Conservation (phyloP, 768 basidiomycete species). For the Tephrocybe sp. region DNA sequence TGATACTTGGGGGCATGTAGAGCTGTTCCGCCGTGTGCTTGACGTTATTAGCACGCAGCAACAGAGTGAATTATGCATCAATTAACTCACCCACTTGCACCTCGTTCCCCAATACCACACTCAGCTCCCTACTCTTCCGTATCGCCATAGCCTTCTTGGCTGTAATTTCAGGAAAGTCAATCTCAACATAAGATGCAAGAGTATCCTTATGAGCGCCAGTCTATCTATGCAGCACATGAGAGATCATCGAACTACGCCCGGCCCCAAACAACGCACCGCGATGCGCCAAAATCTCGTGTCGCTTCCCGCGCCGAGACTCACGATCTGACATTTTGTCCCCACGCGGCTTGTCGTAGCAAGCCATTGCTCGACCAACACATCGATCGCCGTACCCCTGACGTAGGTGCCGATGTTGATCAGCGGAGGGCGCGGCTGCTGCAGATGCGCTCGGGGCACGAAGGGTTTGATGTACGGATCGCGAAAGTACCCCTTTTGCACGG, state of each 20-base stretch:
- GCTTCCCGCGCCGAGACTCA: conserved; percentile 95
- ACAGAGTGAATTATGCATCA: conserved; percentile 2
- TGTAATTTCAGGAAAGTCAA: conserved; percentile 90
- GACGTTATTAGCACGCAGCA: too few species aligned
- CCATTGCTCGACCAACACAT: conserved; percentile 71
- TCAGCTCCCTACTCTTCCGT: conserved; percentile 62
- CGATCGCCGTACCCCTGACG: conserved; percentile 79
- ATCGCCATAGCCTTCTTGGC: conserved; percentile 82
- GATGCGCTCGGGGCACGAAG: conserved; percentile 68
- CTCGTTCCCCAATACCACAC: conserved; percentile 46
- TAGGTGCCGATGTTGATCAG: conserved; percentile 96
- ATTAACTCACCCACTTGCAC: conserved; percentile 41
- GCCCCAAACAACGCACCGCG: conserved; percentile 50
- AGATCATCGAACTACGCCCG: neutral
- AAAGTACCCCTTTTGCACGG: conserved; percentile 78
- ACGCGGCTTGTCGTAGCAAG: conserved; percentile 42
- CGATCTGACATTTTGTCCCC: conserved; percentile 70
- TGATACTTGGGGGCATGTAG: conserved; percentile 61
- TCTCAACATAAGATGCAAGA: conserved; percentile 72
- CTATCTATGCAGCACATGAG: conserved; percentile 38
- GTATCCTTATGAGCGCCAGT: conserved; percentile 50
- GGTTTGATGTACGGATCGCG: conserved; percentile 69
- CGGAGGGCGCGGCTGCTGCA: conserved; percentile 68
- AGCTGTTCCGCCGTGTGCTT: conserved; percentile 65
- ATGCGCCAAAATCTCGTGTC: conserved; percentile 96